Evolutionary conservation across 306 rosid species (phyloP), one percentile per base, ranked within the genome.

Genomic region (Pterocarpus santalinus): DNA sequence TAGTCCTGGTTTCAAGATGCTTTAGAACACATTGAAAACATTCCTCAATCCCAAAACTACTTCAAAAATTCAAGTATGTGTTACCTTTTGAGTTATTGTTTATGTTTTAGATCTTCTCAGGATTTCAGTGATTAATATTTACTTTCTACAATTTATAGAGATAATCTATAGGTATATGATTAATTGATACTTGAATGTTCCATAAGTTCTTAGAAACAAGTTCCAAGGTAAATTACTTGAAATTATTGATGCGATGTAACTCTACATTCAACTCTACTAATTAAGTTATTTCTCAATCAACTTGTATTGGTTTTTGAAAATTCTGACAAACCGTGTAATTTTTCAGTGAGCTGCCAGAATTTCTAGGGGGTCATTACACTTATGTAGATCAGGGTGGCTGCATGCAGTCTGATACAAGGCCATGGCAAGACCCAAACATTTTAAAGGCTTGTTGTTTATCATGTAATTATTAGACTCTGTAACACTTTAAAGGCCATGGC

Each of bases 1-100:
- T 86, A 96, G 98, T 72, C 86, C 92, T 76, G 97, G 97, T 82
- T 94, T 94, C 80, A 88, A 90, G 94, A 77, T 94, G 64, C 90
- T 94, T 5, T 94, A 96, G 98, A 86, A 79, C 86, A 89, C 97
- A 4, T 84, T 94, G 66, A 94, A 86, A 84, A 71, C 95, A 51
- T 92, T 94, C 89, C 89, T 94, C 71, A 97, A 94, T 82, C 96
- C 98, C 72, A 87, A 73, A 80, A 90, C 98, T 53, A 85, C 93
- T 64, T 69, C 92, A 44, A 94, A 94, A 88, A 94, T 94, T 72
- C 91, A 92, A 85, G 98, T 94, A 88, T 30, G 98, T 86, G 65
- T 51, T 12, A 76, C n/a, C 56, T 69, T 7, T 44, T 56, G 52
- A 61, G 52, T 65, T 52, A 38, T 63, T 35, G 41, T 57, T 36